Evolutionary conservation across 2,329 filamentous ascomycete species (phyloP).

Genomic region (Colletotrichum spaethianum): DNA sequence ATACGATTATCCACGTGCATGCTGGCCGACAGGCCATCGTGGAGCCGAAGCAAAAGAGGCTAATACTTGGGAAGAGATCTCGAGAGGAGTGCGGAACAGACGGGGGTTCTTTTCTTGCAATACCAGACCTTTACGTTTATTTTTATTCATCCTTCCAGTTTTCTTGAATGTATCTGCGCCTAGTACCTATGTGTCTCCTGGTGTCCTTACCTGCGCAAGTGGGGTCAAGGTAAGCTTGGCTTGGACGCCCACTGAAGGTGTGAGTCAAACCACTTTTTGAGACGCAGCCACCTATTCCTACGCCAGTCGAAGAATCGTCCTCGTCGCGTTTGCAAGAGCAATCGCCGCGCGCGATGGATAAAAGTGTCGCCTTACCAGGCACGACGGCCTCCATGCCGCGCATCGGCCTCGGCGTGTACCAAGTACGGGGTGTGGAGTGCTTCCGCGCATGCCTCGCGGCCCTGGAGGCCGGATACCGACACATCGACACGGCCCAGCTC

Average conservation of each 20-base stretch:
- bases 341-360: conserved; percentile 25
- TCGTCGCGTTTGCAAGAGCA: neutral
- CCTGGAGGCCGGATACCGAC: conserved; percentile 71
- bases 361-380: conserved; percentile 45
- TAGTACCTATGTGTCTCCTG: too few species aligned
- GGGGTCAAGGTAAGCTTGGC: neutral
- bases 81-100: neutral
- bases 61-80: conserved; percentile 25
- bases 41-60: conserved; percentile 18
- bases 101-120: conserved; percentile 7
- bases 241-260: neutral
- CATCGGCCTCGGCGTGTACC: conserved; percentile 81
- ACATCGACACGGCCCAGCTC: conserved; percentile 74
- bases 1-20: conserved; percentile 20
- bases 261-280: neutral
- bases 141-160: neutral
- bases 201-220: conserved; percentile 1
- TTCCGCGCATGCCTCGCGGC: conserved; percentile 71
- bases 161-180: neutral
- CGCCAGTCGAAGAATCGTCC: too few species aligned
- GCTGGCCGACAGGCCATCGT: conserved; percentile 13
- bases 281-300: neutral
- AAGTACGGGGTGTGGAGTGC: conserved; percentile 68
- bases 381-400: conserved; percentile 65
- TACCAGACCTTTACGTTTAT: neutral